Evolutionary conservation across 352 stramenopile genomes (phyloP).

Genomic region (Phytophthora niederhauseri): DNA sequence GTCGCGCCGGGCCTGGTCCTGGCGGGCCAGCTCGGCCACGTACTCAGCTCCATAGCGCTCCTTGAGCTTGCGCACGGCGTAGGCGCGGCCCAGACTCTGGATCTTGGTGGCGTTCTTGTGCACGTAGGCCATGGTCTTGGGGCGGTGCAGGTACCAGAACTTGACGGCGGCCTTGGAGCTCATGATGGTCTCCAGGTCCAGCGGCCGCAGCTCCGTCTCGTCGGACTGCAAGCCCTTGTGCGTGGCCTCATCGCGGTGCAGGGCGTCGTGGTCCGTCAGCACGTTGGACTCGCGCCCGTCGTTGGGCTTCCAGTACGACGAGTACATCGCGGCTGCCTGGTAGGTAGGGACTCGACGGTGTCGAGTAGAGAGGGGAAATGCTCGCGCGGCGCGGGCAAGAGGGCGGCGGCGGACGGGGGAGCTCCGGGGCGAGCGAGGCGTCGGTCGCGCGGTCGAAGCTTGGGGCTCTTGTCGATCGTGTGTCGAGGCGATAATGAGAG

Average conservation of each 20-base stretch:
- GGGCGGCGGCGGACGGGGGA: not conserved
- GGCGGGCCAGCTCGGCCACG: slow-evolving; percentile 73
- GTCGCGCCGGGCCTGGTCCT: slow-evolving; percentile 69
- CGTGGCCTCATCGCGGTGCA: slow-evolving; percentile 79
- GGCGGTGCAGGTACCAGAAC: slow-evolving; percentile 90
- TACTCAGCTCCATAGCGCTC: slow-evolving; percentile 73
- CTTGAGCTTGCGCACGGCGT: slow-evolving; percentile 76
- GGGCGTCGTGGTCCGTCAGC: slow-evolving; percentile 83
- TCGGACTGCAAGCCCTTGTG: slow-evolving; percentile 84
- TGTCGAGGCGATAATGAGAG: slow-evolving; percentile 18
- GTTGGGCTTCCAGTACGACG: slow-evolving; percentile 84
- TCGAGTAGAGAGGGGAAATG: slow-evolving; percentile 45
- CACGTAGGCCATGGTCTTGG: slow-evolving; percentile 91
- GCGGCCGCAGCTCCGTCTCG: slow-evolving; percentile 74
- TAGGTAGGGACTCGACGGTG: not conserved
- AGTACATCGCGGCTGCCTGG: slow-evolving; percentile 64
- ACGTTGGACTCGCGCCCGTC: slow-evolving; percentile 74
- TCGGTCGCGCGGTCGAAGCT: slow-evolving; percentile 22
- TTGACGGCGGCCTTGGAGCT: slow-evolving; percentile 88
- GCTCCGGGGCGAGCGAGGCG: slow-evolving; percentile 1
- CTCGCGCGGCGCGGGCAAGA: not conserved
- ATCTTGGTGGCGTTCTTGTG: slow-evolving; percentile 91
- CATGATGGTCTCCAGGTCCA: slow-evolving; percentile 90
- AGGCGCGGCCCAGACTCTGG: slow-evolving; percentile 78
- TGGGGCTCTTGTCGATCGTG: not conserved